These are phyloP conservation scores for Chaetomium sp. DNA, from an alignment of 2,329 filamentous ascomycete species.

Conservation along the genomic window DNA sequence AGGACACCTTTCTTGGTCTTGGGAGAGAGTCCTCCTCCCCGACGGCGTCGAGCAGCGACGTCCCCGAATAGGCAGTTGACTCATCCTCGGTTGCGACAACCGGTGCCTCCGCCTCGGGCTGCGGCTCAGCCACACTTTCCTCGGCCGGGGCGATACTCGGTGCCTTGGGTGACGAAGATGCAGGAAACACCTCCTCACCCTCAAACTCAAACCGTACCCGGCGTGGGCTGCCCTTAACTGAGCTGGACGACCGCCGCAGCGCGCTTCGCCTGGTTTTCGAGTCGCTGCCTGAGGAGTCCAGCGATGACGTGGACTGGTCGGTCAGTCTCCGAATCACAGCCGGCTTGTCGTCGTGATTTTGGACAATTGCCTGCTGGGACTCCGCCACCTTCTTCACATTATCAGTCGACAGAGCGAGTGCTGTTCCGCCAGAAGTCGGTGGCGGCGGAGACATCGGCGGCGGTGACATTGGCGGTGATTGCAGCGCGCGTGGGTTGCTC, in stretches of 20 bases:
- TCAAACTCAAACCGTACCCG: slow-evolving; percentile 65
- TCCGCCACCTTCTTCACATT: slow-evolving; percentile 30
- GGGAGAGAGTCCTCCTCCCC: slow-evolving; percentile 42
- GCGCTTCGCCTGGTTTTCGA: slow-evolving; percentile 54
- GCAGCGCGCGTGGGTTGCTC: slow-evolving; percentile 40
- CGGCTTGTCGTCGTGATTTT: slow-evolving; percentile 27
- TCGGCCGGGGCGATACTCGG: neutral
- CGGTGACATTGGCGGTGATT: slow-evolving; percentile 32
- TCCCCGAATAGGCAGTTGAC: slow-evolving; percentile 34
- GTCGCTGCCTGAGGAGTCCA: slow-evolving; percentile 56
- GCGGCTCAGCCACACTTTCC: slow-evolving; percentile 24
- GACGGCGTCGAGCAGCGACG: slow-evolving; percentile 37
- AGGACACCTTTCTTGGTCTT: slow-evolving; percentile 42
- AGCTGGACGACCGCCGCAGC: slow-evolving; percentile 58
- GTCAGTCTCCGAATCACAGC: slow-evolving; percentile 46
- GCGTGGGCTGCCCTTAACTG: slow-evolving; percentile 57
- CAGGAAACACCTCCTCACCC: slow-evolving; percentile 62
- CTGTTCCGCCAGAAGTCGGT: slow-evolving; percentile 15
- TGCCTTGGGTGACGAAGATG: slow-evolving; percentile 54
- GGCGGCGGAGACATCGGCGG: slow-evolving; percentile 27
- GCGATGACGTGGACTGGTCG: slow-evolving; percentile 54
- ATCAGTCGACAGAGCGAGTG: slow-evolving; percentile 26
- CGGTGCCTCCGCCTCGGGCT: slow-evolving; percentile 33
- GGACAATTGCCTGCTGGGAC: slow-evolving; percentile 13
- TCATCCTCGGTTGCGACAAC: slow-evolving; percentile 21